Base-by-base conservation (phyloP, 2,329 filamentous ascomycete species). In the Ophiostoma sp. region DNA sequence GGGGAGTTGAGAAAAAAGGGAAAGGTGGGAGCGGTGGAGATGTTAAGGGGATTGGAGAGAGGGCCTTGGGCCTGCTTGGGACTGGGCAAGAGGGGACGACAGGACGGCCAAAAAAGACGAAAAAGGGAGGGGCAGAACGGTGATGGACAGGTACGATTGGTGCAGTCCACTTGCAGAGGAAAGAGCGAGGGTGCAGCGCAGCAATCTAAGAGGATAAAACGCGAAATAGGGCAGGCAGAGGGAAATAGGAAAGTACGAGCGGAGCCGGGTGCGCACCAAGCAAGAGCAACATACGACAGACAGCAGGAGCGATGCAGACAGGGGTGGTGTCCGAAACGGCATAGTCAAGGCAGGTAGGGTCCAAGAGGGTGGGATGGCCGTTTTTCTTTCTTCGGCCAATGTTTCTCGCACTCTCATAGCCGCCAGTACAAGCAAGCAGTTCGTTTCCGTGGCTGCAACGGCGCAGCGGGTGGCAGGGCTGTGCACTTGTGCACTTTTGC, bases 1-100 rank as follows among this genome's bases (percentile, higher is more conserved):
- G 64, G 64, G 70, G 45, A 61, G 63, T 69, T n/a, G 66, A 48
- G 61, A 42, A 63, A 50, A 28, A 63, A 61, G 59, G 57, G 33
- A 72, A 55, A 71, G 25, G 68, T 71, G 74, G 63, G 45, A 69
- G 57, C 33, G 64, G 73, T 64, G 64, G 64, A 72, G 72, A 73
- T 68, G 69, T 72, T 61, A 68, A 69, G 33, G 31, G 48, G 9
- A 48, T 48, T 50, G 36, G 63, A 39, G 57, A 64, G 19, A 19
- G 33, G 61, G 33, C 31, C 33, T n/a, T n/a, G 3, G 33, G 33
- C 33, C 33, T 36, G n/a, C n/a, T 3, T 48, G 42, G 42, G 42
- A 48, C 15, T 48, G 42, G 36, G 57, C 19, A 25, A 57, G 50
- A 39, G 17, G 45, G 28, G 45, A 69, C 17, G 33, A 22, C 31